These are phyloP conservation scores for Talaromyces verruculosus DNA, from an alignment of 2,329 filamentous ascomycete species.

Conservation along the genomic window DNA sequence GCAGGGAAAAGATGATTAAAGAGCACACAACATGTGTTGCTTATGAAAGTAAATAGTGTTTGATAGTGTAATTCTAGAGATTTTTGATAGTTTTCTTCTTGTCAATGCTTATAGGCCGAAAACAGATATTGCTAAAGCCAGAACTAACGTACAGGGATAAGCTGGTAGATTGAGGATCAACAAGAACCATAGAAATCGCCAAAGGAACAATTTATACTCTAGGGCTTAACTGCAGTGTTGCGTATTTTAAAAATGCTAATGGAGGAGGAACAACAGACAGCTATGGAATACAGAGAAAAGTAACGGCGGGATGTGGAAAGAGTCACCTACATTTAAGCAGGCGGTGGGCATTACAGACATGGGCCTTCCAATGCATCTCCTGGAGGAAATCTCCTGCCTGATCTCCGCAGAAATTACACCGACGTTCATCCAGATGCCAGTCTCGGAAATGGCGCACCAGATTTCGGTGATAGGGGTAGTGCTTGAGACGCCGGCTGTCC, in stretches of 20 bases:
- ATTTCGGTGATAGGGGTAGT: conserved; percentile 9
- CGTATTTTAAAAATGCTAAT: conserved; percentile 6
- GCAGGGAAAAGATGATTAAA: background rate
- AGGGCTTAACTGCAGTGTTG: conserved; percentile 1
- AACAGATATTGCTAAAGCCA: conserved; percentile 1
- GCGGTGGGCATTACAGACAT: background rate
- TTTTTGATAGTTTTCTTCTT: background rate
- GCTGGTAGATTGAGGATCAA: background rate
- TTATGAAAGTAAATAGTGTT: background rate
- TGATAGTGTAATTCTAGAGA: background rate
- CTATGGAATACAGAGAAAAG: background rate
- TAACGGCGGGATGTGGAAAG: background rate
- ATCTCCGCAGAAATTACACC: conserved; percentile 13
- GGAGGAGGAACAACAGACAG: background rate
- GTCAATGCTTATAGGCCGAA: background rate
- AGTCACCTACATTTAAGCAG: conserved; percentile 8
- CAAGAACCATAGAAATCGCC: background rate
- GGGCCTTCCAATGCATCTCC: conserved; percentile 14
- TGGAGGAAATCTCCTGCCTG: background rate
- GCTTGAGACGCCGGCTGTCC: conserved; percentile 8
- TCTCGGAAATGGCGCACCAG: conserved; percentile 15
- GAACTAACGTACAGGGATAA: conserved; percentile 7
- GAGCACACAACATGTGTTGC: background rate
- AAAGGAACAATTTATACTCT: background rate
- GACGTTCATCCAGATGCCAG: conserved; percentile 9